Evolutionary conservation across 108 stramenopile species (phyloP), one percentile per base, ranked within the genome.

Genomic region (Bacterosira constricta): DNA sequence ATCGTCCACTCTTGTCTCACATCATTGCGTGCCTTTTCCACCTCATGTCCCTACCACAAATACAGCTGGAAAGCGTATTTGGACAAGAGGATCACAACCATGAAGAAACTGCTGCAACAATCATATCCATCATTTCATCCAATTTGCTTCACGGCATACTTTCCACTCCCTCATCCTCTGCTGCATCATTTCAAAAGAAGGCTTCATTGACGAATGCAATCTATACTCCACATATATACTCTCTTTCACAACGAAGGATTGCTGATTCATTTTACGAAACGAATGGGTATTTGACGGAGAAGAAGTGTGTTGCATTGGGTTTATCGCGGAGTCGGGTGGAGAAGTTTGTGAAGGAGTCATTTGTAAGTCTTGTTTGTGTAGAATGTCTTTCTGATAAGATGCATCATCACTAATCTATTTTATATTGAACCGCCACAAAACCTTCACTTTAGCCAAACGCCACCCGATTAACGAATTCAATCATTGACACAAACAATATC

Each of bases 221-320:
- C 1, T 74, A 55, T 38, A 74, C 63, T 17, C 73, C 73, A 41
- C 26, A 63, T 41, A 47, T 74, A 9, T 74, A 65, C 20, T 53
- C 56, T 46, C n/a, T n/a, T 26, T 17, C 42, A 15, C 73, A 74
- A 56, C 35, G 73, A 37, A 57, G 57, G 35, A 18, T 39, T 37
- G 63, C 57, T 1, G 64, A 74, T 58, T 65, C 64, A 18, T 66
- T 58, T 41, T 74, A 57, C 36, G 39, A 39, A 29, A 42, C 63
- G 7, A 57, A 74, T 57, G 63, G 64, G 9, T 74, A 65, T 41
- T 37, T 74, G 23, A 74, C 63, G 1, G 64, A 65, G 30, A 74
- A 58, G 64, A 66, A 65, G 35, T 66, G 63, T 12, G 25, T 66
- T 58, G 53, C 49, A 15, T 35, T 56, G 4, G 73, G 73, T 13